Conservation (phyloP, 805 yeast genomes). For the Blastobotrys mokoenaii region DNA sequence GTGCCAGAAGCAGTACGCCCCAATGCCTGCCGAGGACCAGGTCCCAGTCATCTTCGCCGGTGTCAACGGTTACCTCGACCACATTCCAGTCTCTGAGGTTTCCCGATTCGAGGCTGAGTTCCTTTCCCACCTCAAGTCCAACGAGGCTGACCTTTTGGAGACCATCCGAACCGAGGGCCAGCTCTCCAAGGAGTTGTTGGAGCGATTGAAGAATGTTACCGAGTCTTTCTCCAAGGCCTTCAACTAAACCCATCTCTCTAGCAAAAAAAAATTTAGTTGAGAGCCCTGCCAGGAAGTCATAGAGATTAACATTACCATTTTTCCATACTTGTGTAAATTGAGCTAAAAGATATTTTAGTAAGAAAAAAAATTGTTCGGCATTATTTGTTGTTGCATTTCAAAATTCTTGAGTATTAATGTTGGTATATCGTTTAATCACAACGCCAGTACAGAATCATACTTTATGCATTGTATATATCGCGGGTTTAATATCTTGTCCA, state of each 20-base stretch:
- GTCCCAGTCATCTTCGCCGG: conserved; percentile 98
- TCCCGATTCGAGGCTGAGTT: conserved; percentile 88
- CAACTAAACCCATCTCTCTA: conserved; percentile 11
- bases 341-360: no score
- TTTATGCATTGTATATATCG: no score
- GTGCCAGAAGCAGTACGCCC: conserved; percentile 95
- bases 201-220: conserved; percentile 80
- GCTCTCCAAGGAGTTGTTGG: conserved; percentile 80
- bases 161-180: conserved; percentile 86
- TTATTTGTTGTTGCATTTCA: background rate
- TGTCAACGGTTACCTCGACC: conserved; percentile 98
- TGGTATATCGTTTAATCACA: background rate
- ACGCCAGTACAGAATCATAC: no score
- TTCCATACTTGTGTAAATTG: background rate
- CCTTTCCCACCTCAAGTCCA: conserved; percentile 85
- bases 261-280: background rate
- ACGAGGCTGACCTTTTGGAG: conserved; percentile 73
- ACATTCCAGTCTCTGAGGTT: conserved; percentile 73
- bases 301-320: background rate
- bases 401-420: no score
- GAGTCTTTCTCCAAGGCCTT: conserved; percentile 90
- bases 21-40: conserved; percentile 97
- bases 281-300: background rate
- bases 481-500: no score
- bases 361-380: background rate